Base-by-base conservation (phyloP, 2,329 filamentous ascomycete species). In the Pyrenophora graminea region DNA sequence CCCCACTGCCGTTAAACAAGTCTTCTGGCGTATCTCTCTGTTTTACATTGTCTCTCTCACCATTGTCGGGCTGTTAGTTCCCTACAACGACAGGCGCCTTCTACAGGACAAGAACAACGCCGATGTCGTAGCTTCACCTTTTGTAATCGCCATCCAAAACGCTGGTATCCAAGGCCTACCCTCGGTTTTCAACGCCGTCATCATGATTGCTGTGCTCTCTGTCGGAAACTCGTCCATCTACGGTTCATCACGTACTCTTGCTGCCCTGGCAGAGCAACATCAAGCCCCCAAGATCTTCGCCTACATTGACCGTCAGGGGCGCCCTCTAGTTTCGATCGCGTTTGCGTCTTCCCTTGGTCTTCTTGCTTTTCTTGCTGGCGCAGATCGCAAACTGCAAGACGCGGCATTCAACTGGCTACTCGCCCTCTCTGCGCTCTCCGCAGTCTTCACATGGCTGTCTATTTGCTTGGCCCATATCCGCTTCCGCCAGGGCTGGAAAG, bases 191-290 rank as follows among this genome's bases (percentile, higher is more conserved):
- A 97, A 97, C 73, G 86, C 85, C n/a, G 91, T 97, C 54, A 96
- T 97, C 70, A 85, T 97, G 68, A 85, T 96, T 56, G 88, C 92
- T 17, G 91, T 96, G 18, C 78, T 97, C 18, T 95, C 90, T 0
- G 92, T 97, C 53, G 91, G 91, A 51, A 97, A 96, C 74, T 93
- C 90, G 6, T 87, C 91, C 55, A 87, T 97, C 53, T 97, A 96
- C 66, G 93, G 91, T 31, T 93, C 90, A 19, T 95, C 90, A 1
- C 86, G 93, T 63, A 97, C 92, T 2, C 84, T 97, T 6, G 90
- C 91, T 21, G 91, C 92, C 3, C 83, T 97, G 2, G 91, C 92
- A 38, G 91, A 96, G 71, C 91, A 95, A 72, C 69, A 75, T 40
- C 77, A 80, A 61, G 84, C 80, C 0, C 85, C 84, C 13, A 76